phyloP scores from a whole-genome alignment of 2,329 filamentous ascomycete species.

The Diaporthe velutina region DNA sequence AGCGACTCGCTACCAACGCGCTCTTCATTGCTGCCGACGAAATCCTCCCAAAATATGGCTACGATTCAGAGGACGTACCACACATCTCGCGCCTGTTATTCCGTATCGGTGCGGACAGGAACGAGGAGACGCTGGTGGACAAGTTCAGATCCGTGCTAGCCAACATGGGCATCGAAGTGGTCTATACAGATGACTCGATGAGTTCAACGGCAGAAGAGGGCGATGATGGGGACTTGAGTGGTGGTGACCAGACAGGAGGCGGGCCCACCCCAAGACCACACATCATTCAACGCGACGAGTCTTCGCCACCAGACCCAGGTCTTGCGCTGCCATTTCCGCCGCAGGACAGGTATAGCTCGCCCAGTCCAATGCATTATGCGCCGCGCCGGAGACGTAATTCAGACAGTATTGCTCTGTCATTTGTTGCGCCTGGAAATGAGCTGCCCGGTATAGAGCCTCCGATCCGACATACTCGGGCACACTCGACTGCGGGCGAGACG shows the following conservation, averaged over 20 bases:
- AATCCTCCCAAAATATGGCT: slow-evolving; percentile 77
- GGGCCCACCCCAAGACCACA: slow-evolving; percentile 24
- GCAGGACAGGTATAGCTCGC: slow-evolving; percentile 32
- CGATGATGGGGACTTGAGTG: slow-evolving; percentile 23
- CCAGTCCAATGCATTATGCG: slow-evolving; percentile 38
- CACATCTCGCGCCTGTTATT: slow-evolving; percentile 84
- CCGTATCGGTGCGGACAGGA: slow-evolving; percentile 77
- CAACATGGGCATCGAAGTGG: slow-evolving; percentile 79
- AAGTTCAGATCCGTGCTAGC: slow-evolving; percentile 78
- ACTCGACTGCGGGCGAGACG: slow-evolving; percentile 26
- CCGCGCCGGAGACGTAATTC: slow-evolving; percentile 44
- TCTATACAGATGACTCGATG: slow-evolving; percentile 60
- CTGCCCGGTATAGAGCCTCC: slow-evolving; percentile 20
- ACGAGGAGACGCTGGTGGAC: slow-evolving; percentile 70
- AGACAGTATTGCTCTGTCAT: slow-evolving; percentile 40
- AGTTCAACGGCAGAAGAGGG: slow-evolving; percentile 19
- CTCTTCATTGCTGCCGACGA: slow-evolving; percentile 86
- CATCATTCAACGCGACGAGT: slow-evolving; percentile 10
- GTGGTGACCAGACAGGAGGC: slow-evolving; percentile 8
- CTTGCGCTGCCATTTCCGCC: slow-evolving; percentile 27
- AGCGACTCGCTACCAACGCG: slow-evolving; percentile 79
- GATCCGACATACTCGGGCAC: slow-evolving; percentile 27
- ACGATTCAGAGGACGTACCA: slow-evolving; percentile 79
- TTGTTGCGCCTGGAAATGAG: slow-evolving; percentile 18
- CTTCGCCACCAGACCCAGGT: slow-evolving; percentile 3